Conservation (phyloP, 2,329 filamentous ascomycete genomes). For the Sarocladiaceae sp. region DNA sequence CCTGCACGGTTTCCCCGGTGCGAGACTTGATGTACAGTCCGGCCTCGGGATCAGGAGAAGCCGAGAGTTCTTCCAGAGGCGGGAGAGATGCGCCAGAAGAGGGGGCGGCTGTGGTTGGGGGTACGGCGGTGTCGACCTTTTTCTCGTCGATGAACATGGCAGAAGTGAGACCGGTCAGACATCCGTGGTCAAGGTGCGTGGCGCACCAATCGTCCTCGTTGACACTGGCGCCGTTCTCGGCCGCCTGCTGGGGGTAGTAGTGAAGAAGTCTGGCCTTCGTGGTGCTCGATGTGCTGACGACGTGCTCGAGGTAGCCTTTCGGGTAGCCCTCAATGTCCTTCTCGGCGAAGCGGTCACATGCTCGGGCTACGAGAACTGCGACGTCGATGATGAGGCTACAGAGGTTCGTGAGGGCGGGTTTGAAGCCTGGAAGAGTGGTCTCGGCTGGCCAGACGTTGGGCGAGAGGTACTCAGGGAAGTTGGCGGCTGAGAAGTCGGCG, state of each 20-base stretch:
- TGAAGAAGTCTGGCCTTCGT: slow-evolving; percentile 90
- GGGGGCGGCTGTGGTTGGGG: slow-evolving; percentile 15
- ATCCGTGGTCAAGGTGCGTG: slow-evolving; percentile 85
- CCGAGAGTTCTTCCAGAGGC: slow-evolving; percentile 61
- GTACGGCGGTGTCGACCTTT: slow-evolving; percentile 29
- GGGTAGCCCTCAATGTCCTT: slow-evolving; percentile 71
- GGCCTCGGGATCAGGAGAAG: slow-evolving; percentile 74
- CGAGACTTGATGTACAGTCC: slow-evolving; percentile 94
- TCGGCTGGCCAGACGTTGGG: slow-evolving; percentile 78
- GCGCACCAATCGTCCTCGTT: slow-evolving; percentile 90
- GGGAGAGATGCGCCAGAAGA: slow-evolving; percentile 28
- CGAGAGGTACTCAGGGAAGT: slow-evolving; percentile 82
- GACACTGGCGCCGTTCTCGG: slow-evolving; percentile 21
- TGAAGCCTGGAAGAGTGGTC: slow-evolving; percentile 67
- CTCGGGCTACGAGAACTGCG: slow-evolving; percentile 80
- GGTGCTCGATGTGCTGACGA: slow-evolving; percentile 77
- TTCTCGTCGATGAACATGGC: slow-evolving; percentile 93
- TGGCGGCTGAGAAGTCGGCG: slow-evolving; percentile 46
- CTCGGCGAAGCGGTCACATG: slow-evolving; percentile 80
- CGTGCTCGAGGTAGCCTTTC: slow-evolving; percentile 74
- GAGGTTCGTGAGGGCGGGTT: slow-evolving; percentile 63
- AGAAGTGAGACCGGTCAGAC: slow-evolving; percentile 85
- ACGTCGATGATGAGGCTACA: slow-evolving; percentile 84
- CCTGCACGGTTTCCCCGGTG: slow-evolving; percentile 75
- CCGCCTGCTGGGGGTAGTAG: slow-evolving; percentile 65